These are phyloP conservation scores for Russula compacta DNA, from an alignment of 768 basidiomycete genomes.

Conservation along the genomic window DNA sequence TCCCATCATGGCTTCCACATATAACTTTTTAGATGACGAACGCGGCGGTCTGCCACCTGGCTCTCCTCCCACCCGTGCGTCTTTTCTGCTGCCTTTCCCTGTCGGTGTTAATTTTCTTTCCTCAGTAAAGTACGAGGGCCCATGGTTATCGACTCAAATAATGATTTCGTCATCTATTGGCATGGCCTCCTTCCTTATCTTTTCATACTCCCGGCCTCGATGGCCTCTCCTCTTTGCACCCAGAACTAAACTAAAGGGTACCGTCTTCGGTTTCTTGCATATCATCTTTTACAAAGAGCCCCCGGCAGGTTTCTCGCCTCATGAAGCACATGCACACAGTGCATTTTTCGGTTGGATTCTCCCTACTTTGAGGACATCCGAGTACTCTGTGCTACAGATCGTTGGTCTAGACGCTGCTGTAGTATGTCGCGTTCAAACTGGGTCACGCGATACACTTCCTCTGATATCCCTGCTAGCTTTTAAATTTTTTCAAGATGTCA, in stretches of 20 bases:
- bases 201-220: constrained; percentile 79
- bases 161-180: constrained; percentile 72
- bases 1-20: not conserved
- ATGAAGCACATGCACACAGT: constrained; percentile 80
- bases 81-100: not conserved
- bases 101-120: constrained; percentile 9
- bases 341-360: constrained; percentile 95
- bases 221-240: constrained; percentile 91
- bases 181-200: constrained; percentile 68
- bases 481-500: constrained; percentile 92
- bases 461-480: constrained; percentile 43
- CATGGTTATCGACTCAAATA: constrained; percentile 93
- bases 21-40: constrained; percentile 24
- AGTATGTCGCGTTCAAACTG: constrained; percentile 38
- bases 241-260: constrained; percentile 89
- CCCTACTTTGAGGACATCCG: constrained; percentile 83
- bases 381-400: constrained; percentile 90
- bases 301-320: constrained; percentile 75
- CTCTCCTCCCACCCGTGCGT: constrained; percentile 54
- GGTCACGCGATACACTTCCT: not conserved
- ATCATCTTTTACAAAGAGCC: constrained; percentile 9
- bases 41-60: constrained; percentile 48
- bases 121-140: constrained; percentile 75
- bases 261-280: constrained; percentile 15
- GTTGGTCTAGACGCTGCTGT: constrained; percentile 97